Conservation (phyloP, 106 monocot genomes). For the Apostasia shenzhenica region DNA sequence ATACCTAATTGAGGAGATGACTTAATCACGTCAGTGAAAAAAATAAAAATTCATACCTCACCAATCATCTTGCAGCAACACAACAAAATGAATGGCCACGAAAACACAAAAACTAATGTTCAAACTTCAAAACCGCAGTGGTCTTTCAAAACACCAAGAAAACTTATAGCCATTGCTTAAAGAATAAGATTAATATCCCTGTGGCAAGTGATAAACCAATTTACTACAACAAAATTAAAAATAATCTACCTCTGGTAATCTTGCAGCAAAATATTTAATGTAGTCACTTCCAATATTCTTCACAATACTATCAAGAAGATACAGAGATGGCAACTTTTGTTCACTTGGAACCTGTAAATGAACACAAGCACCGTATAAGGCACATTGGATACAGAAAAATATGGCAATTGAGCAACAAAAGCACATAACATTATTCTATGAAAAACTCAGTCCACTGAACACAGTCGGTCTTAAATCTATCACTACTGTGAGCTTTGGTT, state of each 20-base stretch:
- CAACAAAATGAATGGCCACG: not conserved
- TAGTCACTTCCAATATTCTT: constrained; percentile 98
- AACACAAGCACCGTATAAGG: not conserved
- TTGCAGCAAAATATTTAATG: constrained; percentile 79
- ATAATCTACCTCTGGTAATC: constrained; percentile 70
- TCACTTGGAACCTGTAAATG: constrained; percentile 77
- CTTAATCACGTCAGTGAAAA: not conserved
- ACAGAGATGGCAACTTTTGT: constrained; percentile 91
- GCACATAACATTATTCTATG: too few relatives aligned
- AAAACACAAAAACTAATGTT: too few relatives aligned
- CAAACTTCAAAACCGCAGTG: too few relatives aligned
- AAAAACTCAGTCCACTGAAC: too few relatives aligned
- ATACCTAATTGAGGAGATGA: constrained; percentile 49
- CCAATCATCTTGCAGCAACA: not conserved
- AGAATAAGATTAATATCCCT: too few relatives aligned
- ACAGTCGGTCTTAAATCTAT: too few relatives aligned
- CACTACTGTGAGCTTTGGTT: too few relatives aligned
- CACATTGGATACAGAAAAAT: too few relatives aligned
- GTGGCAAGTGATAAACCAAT: too few relatives aligned
- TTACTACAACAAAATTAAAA: not conserved
- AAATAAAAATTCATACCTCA: not conserved
- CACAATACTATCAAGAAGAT: constrained; percentile 98
- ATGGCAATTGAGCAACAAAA: too few relatives aligned
- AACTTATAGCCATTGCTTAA: too few relatives aligned
- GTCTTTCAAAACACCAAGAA: too few relatives aligned